Percentiles rank a stretch among this genome's conserved stretches.
phyloP scores from a whole-genome alignment of 2,329 filamentous ascomycete genomes.

The Erysiphe neolycopersici region DNA sequence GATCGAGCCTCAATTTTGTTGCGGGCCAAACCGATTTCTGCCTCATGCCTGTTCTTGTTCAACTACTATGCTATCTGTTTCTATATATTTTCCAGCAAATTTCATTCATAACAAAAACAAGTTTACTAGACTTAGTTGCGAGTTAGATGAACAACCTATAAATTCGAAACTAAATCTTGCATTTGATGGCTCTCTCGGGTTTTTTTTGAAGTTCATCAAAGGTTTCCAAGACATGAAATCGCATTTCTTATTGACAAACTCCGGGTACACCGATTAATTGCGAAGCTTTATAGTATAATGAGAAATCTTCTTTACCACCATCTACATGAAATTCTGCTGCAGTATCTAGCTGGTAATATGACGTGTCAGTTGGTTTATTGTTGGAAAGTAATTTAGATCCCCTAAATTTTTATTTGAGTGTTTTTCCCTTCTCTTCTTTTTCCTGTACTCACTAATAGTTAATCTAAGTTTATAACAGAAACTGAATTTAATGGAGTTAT shows the following conservation, averaged over 20 bases:
- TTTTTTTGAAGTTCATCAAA: no score
- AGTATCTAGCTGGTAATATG: background rate
- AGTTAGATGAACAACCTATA: no score
- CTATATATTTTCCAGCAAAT: no score
- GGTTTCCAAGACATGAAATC: no score
- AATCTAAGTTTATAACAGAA: background rate
- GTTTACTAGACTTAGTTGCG: no score
- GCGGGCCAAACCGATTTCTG: no score
- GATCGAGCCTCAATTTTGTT: no score
- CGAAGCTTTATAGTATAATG: background rate
- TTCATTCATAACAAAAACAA: no score
- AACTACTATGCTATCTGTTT: no score
- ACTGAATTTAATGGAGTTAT: background rate
- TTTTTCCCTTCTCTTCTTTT: background rate
- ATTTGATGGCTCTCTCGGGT: no score
- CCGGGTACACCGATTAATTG: background rate
- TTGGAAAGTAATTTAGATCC: background rate
- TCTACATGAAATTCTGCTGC: background rate
- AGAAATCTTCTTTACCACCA: background rate
- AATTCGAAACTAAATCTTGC: no score
- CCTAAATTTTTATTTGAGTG: background rate
- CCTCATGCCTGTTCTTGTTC: no score
- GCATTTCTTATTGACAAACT: background rate
- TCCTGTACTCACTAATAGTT: background rate
- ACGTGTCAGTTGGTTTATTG: background rate